Conservation (phyloP, 352 stramenopile genomes). For the Pythium brassicae region DNA sequence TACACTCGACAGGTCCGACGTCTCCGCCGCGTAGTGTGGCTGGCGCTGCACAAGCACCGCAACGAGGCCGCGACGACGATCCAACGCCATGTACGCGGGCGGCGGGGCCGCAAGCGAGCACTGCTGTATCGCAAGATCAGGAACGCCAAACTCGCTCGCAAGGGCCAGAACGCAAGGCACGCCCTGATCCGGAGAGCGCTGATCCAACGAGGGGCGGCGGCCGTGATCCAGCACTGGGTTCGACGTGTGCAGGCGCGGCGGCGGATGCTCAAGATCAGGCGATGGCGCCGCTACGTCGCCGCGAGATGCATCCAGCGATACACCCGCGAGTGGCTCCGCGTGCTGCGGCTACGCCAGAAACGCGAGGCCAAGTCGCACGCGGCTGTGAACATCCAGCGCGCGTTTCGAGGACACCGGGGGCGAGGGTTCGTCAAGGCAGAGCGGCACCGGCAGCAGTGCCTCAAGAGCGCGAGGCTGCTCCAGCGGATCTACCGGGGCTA, state of each 20-base stretch:
- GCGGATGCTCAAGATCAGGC: slow-evolving; percentile 34
- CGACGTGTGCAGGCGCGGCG: slow-evolving; percentile 31
- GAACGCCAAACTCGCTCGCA: slow-evolving; percentile 36
- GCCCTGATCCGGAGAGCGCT: slow-evolving; percentile 45
- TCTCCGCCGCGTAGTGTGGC: slow-evolving; percentile 21
- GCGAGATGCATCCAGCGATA: slow-evolving; percentile 49
- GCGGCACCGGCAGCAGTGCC: slow-evolving; percentile 21
- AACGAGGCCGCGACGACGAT: slow-evolving; percentile 27
- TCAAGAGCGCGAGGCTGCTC: slow-evolving; percentile 24
- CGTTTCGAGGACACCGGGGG: slow-evolving; percentile 36
- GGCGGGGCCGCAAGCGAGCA: slow-evolving; percentile 43
- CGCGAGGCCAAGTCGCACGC: slow-evolving; percentile 35
- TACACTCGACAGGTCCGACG: slow-evolving; percentile 28
- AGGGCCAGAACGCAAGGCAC: slow-evolving; percentile 51
- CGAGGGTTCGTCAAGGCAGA: slow-evolving; percentile 25
- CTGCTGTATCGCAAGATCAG: slow-evolving; percentile 65
- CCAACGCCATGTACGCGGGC: slow-evolving; percentile 45
- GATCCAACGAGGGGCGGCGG: slow-evolving; percentile 32
- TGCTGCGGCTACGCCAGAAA: slow-evolving; percentile 25
- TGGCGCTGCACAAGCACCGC: slow-evolving; percentile 23
- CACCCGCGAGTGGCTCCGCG: slow-evolving; percentile 40
- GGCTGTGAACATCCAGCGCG: slow-evolving; percentile 32
- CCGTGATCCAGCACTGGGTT: slow-evolving; percentile 51
- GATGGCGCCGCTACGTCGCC: slow-evolving; percentile 39
- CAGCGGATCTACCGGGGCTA: slow-evolving; percentile 45